Conservation (phyloP, 2,329 filamentous ascomycete genomes). For the Cucurbitaria berberidis region DNA sequence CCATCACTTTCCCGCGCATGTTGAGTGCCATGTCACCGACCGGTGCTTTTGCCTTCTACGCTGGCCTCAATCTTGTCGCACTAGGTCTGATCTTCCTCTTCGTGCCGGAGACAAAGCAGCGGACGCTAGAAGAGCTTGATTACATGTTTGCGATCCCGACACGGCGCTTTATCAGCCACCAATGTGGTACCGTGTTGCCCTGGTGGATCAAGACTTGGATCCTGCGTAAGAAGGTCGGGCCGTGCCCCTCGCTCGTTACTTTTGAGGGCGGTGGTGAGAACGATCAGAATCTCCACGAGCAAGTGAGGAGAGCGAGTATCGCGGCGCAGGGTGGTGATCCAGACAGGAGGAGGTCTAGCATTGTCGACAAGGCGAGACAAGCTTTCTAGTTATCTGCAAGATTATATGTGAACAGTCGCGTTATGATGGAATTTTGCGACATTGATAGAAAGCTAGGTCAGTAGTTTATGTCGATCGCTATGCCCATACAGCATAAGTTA, state of each 20-base stretch:
- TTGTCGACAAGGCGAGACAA: conserved; percentile 8
- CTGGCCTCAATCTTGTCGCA: conserved; percentile 39
- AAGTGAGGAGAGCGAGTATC: conserved; percentile 21
- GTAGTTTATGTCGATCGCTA: too few relatives aligned
- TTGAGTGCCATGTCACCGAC: conserved; percentile 43
- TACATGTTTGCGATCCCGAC: conserved; percentile 50
- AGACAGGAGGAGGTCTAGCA: conserved; percentile 6
- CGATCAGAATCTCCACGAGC: conserved; percentile 16
- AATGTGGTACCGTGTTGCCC: conserved; percentile 49
- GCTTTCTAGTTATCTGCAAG: not conserved
- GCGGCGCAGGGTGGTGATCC: conserved; percentile 9
- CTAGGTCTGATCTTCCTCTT: conserved; percentile 39
- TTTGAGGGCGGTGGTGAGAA: conserved; percentile 23
- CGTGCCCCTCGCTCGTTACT: conserved; percentile 22
- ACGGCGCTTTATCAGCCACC: conserved; percentile 46
- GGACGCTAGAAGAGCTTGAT: conserved; percentile 41
- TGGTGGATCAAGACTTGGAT: conserved; percentile 54
- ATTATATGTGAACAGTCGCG: too few relatives aligned
- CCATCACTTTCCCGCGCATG: conserved; percentile 48
- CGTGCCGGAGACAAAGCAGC: conserved; percentile 41
- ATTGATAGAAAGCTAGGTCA: not conserved
- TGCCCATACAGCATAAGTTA: too few relatives aligned
- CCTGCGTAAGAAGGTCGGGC: conserved; percentile 39
- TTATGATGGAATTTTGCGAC: not conserved
- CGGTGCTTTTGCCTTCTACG: conserved; percentile 51